Base-by-base conservation (phyloP, 2,329 filamentous ascomycete genomes). In the Incumbomyces delicatus region DNA sequence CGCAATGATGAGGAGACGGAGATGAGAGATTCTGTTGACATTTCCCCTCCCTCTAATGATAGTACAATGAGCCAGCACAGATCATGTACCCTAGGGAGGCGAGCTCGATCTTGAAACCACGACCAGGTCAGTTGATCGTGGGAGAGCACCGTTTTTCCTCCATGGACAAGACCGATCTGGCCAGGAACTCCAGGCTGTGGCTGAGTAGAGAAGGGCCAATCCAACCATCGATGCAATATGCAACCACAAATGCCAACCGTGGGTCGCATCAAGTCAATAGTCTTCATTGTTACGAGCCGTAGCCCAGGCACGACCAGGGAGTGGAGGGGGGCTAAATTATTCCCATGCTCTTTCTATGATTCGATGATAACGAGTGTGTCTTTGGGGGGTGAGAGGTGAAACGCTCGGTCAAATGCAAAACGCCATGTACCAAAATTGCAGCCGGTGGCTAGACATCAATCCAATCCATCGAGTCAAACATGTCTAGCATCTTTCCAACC, bases 401-500 rank as follows among this genome's bases (percentile, higher is more conserved):
- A 17, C 29, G 14, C 30, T 14, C 7, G 16, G 30, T 33, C 18
- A 18, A 8, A 13, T 18, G 5, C 32, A 13, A 3, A 16, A 2
- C 10, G 18, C 8, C 30, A 27, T 35, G n/a, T 20, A 6, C 33
- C 16, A n/a, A 35, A 35, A 8, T 27, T 8, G 22, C 5, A 27
- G 8, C 22, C 22, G 7, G 10, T 33, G 6, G 12, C 18, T 17
- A 44, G 10, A 22, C 27, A 32, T 71, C 60, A 50, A 72, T 67
- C 57, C 69, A 73, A 52, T 73, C 69, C 54, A 73, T 64, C 46
- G 66, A 66, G 54, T 61, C 68, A 48, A 73, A 73, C 47, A 68
- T 70, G 53, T 72, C 69, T 50, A 71, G 61, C 70, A 73, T 73
- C 46, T 65, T 65, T 55, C 67, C 67, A 57, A 69, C 72, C 36